phyloP scores from a whole-genome alignment of 2,329 filamentous ascomycete genomes.

The Cladobotryum mycophilum region DNA sequence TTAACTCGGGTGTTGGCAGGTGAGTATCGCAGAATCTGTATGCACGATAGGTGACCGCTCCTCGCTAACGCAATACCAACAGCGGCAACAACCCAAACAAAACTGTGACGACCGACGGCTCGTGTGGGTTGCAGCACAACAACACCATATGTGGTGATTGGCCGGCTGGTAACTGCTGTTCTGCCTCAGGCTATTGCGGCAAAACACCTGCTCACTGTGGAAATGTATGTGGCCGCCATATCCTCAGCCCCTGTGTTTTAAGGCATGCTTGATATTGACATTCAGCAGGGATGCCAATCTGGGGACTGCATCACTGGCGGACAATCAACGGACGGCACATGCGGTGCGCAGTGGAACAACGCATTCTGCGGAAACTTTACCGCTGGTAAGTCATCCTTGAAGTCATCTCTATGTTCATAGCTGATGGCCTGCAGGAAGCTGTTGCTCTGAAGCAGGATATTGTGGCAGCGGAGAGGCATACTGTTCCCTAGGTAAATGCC shows the following conservation, averaged over 20 bases:
- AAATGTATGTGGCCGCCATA: neutral
- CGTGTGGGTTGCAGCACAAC: neutral
- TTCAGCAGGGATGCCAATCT: neutral
- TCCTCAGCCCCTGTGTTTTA: neutral
- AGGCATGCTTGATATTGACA: neutral
- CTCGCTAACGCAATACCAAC: too few species aligned
- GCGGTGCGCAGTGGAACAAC: slow-evolving; percentile 1
- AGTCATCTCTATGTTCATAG: neutral
- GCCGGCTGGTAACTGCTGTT: neutral
- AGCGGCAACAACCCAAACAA: neutral
- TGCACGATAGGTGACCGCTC: too few species aligned
- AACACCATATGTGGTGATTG: neutral
- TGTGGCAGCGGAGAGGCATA: neutral
- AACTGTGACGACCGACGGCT: neutral
- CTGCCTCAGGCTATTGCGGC: neutral
- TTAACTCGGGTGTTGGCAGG: neutral
- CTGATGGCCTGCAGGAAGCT: neutral
- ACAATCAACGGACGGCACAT: neutral
- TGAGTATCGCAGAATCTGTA: neutral
- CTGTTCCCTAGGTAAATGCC: neutral
- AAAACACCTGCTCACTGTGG: neutral
- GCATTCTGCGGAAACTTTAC: neutral
- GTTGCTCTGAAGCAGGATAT: neutral
- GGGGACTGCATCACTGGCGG: neutral
- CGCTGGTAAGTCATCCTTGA: neutral